Base-by-base conservation (phyloP, 164 flowering plant genomes). In the Chimonanthus praecox region DNA sequence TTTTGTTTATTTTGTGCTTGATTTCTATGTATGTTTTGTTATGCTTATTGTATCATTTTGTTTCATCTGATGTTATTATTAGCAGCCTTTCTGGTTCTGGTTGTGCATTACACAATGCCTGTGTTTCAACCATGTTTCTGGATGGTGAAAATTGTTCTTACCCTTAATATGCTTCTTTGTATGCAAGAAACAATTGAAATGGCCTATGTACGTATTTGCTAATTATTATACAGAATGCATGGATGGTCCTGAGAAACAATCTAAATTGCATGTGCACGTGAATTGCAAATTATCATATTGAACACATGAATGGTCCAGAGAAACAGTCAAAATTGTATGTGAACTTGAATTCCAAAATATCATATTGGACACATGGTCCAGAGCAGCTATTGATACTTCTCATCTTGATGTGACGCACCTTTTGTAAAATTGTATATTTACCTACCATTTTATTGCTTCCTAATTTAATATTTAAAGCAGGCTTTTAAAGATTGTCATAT, bases 401-500 rank as follows among this genome's bases (percentile, higher is more conserved):
- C 33, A 33, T 33, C 33, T 33, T 33, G 33, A 9, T 2, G n/a
- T 5, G 11, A 13, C 60, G 3, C 60, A 54, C 60, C 16, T 54
- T n/a, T 8, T 33, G 45, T 11, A 44, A 0, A 66, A 48, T 45
- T 43, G 15, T 66, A 9, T 45, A n/a, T 66, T 45, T 48, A 43
- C 11, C 11, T 3, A 46, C 45, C 48, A 66, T 45, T 43, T 66
- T 10, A 54, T 13, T 13, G 18, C 16, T 44, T 66, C 16, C 68
- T 66, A 66, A 66, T 54, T n/a, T 64, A 10, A 16, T 11, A 20
- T 71, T 80, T 49, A 69, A 6, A 85, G 66, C 84, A 95, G 99
- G 75, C 86, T 64, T 93, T 95, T 67, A 95, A 93, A 80, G 97
- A 95, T 77, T 88, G 97, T 64, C 84, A 80, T 18, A 58, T 68